Evolutionary conservation across 768 basidiomycete species (phyloP).

Genomic region (Amanita exitialis): DNA sequence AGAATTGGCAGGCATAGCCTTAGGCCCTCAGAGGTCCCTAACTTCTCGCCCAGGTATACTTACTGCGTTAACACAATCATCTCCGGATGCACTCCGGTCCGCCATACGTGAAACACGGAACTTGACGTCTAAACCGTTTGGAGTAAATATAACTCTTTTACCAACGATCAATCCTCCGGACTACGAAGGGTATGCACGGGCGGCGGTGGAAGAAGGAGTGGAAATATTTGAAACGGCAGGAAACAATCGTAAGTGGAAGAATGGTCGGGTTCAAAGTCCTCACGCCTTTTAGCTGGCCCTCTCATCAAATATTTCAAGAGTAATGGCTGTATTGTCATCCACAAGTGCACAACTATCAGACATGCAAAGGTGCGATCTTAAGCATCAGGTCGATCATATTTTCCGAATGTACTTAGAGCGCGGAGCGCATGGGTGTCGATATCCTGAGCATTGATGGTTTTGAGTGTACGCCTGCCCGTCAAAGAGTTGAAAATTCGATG

Average conservation of each 20-base stretch:
- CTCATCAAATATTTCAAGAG: conserved; percentile 76
- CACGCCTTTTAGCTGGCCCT: conserved; percentile 44
- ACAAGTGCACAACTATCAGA: conserved; percentile 83
- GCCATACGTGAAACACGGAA: conserved; percentile 74
- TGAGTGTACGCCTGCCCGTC: conserved; percentile 48
- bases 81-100: conserved; percentile 65
- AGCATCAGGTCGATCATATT: background rate
- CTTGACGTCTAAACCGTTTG: conserved; percentile 67
- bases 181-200: conserved; percentile 76
- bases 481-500: conserved; percentile 3
- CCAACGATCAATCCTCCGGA: conserved; percentile 88
- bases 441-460: conserved; percentile 85
- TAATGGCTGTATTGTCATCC: conserved; percentile 70
- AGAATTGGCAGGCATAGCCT: conserved; percentile 11
- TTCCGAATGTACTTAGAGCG: conserved; percentile 21
- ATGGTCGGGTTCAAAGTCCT: background rate
- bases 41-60: conserved; percentile 44
- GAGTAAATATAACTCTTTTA: conserved; percentile 80
- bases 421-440: conserved; percentile 76
- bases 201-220: conserved; percentile 81
- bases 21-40: background rate
- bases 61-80: conserved; percentile 84
- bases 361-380: conserved; percentile 60
- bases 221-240: conserved; percentile 89
- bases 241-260: conserved; percentile 58